phyloP scores from a whole-genome alignment of 1,139 yeast species.

The Yamadazyma trypodendri region DNA sequence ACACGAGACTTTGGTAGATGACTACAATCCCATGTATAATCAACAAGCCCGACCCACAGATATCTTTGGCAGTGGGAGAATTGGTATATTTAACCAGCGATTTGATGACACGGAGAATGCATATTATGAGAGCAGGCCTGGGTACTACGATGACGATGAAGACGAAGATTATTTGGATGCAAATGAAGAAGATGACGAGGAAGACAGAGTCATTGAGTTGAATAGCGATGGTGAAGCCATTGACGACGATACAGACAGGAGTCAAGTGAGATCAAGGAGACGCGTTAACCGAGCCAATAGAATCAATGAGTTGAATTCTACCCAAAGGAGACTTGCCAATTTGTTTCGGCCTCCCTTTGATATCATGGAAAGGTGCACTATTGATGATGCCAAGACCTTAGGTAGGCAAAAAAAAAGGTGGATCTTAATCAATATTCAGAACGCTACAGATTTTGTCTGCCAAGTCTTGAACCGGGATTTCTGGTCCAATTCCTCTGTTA shows the following conservation, averaged over 20 bases:
- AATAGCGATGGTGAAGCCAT: slow-evolving; percentile 33
- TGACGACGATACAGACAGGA: slow-evolving; percentile 14
- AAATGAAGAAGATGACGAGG: slow-evolving; percentile 18
- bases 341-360: slow-evolving; percentile 94
- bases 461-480: slow-evolving; percentile 90
- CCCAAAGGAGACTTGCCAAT: slow-evolving; percentile 72
- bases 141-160: slow-evolving; percentile 19
- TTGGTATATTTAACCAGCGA: slow-evolving; percentile 47
- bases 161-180: slow-evolving; percentile 16
- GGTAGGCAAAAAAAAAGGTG: slow-evolving; percentile 72
- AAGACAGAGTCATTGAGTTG: slow-evolving; percentile 25
- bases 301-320: slow-evolving; percentile 46
- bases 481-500: slow-evolving; percentile 76
- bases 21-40: slow-evolving; percentile 6
- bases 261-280: slow-evolving; percentile 26
- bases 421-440: slow-evolving; percentile 87
- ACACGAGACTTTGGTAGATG: slow-evolving; percentile 73
- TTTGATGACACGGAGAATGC: slow-evolving; percentile 34
- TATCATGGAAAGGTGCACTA: slow-evolving; percentile 60
- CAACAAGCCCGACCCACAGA: slow-evolving; percentile 26
- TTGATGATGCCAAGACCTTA: slow-evolving; percentile 68
- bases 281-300: slow-evolving; percentile 28
- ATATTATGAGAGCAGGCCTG: slow-evolving; percentile 21
- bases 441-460: slow-evolving; percentile 78
- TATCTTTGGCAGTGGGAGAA: slow-evolving; percentile 42